Evolutionary conservation across 176 grass and related monocot genomes (phyloP), one percentile per base, ranked within the genome.

Genomic region (Avena insularis): DNA sequence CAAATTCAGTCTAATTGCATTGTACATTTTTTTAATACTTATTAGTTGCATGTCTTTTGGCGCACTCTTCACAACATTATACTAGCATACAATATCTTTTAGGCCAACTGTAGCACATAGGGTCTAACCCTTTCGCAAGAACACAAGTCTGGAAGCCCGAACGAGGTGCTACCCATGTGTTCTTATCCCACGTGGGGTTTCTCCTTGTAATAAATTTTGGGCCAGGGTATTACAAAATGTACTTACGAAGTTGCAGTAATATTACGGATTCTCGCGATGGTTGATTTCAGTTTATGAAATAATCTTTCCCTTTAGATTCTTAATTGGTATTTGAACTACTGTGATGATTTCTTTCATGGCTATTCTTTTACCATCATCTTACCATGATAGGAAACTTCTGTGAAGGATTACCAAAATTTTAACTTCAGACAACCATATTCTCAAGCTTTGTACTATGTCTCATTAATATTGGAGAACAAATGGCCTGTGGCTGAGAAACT

Each of bases 391-490:
- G 96, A 98, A 95, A 93, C 96, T 89, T 57, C 69, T 73, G 53
- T 87, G 35, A 94, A 98, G 84, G 88, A 91, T 71, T 94, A 90
- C 75, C 84, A 94, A 77, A 98, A 98, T 92, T 98, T 93, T 54
- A 93, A 93, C 19, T 98, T 98, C 77, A 82, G 40, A 14, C 78
- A 89, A 66, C 96, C 96, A 54, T 86, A 67, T 74, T 59, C 84
- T 64, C 93, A 98, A 95, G 93, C 96, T 82, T 78, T 68, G 55
- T 86, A 92, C 75, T 91, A 98, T 85, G 79, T 90, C 25, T 92
- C 90, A 45, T 86, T 95, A 72, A 93, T 98, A 92, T 88, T 98
- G 57, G 82, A 94, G n/a, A 76, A 86, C 33, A 75, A 16, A 35
- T 98, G 93, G 96, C 96, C 91, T 77, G 68, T 57, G 70, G 84